Conservation (phyloP, 148 eudicot genomes). For the Camellia sinensis region DNA sequence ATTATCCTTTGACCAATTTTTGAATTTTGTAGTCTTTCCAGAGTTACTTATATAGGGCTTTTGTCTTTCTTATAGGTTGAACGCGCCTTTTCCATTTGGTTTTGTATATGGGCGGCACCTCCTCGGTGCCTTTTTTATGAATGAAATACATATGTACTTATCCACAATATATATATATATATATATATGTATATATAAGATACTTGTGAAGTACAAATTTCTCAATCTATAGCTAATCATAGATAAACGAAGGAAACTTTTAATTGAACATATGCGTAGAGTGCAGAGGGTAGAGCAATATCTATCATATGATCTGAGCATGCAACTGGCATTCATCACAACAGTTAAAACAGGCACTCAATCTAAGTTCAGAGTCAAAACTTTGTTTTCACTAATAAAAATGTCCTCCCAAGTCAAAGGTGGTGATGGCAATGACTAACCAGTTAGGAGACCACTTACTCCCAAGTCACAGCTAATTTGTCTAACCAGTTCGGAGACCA, state of each 20-base stretch:
- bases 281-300: background rate
- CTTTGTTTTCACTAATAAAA: background rate
- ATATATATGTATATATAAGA: background rate
- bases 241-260: background rate
- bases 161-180: too few relatives aligned
- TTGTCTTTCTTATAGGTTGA: too few relatives aligned
- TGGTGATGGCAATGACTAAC: background rate
- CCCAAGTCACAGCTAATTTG: too few relatives aligned
- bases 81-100: too few relatives aligned
- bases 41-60: too few relatives aligned
- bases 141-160: too few relatives aligned
- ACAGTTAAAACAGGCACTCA: background rate
- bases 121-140: too few relatives aligned
- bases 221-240: background rate
- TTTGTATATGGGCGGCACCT: too few relatives aligned
- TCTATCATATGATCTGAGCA: background rate
- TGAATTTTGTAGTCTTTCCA: too few relatives aligned
- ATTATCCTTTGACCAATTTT: too few relatives aligned
- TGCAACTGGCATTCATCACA: background rate
- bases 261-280: background rate
- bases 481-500: background rate
- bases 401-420: background rate
- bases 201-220: background rate
- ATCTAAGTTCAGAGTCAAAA: background rate
- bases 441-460: conserved; percentile 48